phyloP scores from a whole-genome alignment of 345 rosid genomes.

The Boechera stricta region DNA sequence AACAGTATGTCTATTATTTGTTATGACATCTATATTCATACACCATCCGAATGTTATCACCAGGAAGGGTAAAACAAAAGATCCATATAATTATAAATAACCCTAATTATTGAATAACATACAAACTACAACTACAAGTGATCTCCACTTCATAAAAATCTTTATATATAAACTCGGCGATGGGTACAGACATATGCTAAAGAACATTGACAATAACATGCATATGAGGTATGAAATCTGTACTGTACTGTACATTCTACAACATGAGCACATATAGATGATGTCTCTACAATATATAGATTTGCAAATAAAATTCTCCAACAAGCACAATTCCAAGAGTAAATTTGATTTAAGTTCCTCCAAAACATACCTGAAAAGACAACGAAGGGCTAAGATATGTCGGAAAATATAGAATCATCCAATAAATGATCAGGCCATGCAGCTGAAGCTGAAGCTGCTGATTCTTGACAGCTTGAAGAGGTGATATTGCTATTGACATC shows the following conservation, averaged over 20 bases:
- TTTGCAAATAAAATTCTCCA: slow-evolving; percentile 29
- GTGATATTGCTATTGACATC: slow-evolving; percentile 42
- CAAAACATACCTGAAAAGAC: slow-evolving; percentile 38
- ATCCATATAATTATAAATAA: slow-evolving; percentile 11
- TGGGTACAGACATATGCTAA: slow-evolving; percentile 30
- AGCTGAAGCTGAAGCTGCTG: slow-evolving; percentile 43
- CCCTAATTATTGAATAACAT: slow-evolving; percentile 22
- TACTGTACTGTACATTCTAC: slow-evolving; percentile 33
- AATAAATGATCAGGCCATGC: slow-evolving; percentile 48
- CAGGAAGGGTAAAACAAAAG: slow-evolving; percentile 6
- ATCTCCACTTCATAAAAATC: slow-evolving; percentile 29
- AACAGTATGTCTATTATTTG: not conserved
- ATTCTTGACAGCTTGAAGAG: slow-evolving; percentile 42
- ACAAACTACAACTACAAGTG: slow-evolving; percentile 9
- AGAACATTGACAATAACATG: slow-evolving; percentile 29
- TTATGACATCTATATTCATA: slow-evolving; percentile 3
- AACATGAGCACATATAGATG: slow-evolving; percentile 22
- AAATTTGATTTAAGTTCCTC: slow-evolving; percentile 28
- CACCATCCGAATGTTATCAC: slow-evolving; percentile 6
- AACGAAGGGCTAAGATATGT: slow-evolving; percentile 36
- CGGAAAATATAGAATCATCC: slow-evolving; percentile 42
- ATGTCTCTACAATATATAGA: slow-evolving; percentile 29
- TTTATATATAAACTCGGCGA: slow-evolving; percentile 29
- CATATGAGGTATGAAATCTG: slow-evolving; percentile 11
- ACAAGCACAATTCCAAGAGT: slow-evolving; percentile 30